Conservation (phyloP, 2,329 filamentous ascomycete species). For the Aaosphaeria arxii region DNA sequence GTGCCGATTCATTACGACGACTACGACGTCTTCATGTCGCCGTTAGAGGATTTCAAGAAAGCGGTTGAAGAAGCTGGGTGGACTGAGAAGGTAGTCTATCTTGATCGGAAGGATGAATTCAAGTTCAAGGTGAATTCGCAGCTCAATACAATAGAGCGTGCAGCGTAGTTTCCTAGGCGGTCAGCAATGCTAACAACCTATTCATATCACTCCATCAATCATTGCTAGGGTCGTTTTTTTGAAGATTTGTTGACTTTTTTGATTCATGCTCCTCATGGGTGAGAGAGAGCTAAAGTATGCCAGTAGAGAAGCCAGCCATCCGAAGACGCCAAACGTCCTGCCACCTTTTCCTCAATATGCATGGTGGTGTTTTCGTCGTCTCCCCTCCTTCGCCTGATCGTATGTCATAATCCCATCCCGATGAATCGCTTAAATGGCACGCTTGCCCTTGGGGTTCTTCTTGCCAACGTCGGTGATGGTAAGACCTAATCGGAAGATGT, state of each 20-base stretch:
- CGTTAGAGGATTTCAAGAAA: conserved; percentile 59
- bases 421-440: conserved; percentile 24
- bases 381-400: not conserved
- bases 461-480: conserved; percentile 60
- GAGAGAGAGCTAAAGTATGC: conserved; percentile 22
- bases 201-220: not conserved
- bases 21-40: conserved; percentile 60
- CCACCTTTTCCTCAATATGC: conserved; percentile 9
- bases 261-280: conserved; percentile 22
- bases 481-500: conserved; percentile 43
- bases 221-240: no score
- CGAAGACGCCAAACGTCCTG: conserved; percentile 7
- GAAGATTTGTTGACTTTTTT: conserved; percentile 27
- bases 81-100: conserved; percentile 55
- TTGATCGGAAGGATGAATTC: conserved; percentile 59
- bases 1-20: conserved; percentile 47
- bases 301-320: conserved; percentile 23
- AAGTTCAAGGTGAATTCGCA: conserved; percentile 46
- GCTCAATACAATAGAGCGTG: not conserved
- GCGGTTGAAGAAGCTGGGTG: conserved; percentile 53
- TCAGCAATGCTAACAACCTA: no score
- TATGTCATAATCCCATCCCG: not conserved
- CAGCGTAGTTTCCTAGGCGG: no score
- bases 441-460: conserved; percentile 61
- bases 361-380: not conserved